Evolutionary conservation across 2,329 filamentous ascomycete species (phyloP), one percentile per base, ranked within the genome.

Genomic region (Thielaviopsis ethacetica): DNA sequence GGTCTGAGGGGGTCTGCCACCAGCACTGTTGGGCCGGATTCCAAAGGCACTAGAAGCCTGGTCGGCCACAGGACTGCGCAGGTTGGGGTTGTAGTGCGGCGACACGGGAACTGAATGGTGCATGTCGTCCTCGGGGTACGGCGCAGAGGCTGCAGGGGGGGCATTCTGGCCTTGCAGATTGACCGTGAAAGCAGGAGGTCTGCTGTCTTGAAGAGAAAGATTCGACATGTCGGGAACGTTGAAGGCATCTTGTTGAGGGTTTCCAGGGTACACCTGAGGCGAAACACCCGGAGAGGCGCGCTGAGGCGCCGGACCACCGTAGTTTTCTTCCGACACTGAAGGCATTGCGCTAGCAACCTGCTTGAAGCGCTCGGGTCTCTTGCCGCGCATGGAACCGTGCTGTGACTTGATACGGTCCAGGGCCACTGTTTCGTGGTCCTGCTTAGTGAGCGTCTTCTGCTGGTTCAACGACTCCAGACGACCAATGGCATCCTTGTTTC

Each of bases 391-490:
- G 17, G 85, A 87, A 17, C 84, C 85, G 66, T 89, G 82, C 63
- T 85, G 82, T 3, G 83, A 89, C 71, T 86, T 95, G 74, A 98
- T 97, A 57, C 86, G 82, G 56, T 82, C 85, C 63, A 98, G 82
- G 0, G 93, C 91, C 50, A 94, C 85, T 59, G 90, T 88, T 70
- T 97, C 91, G 68, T 98, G 93, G 66, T 97, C 93, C 65, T 85
- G 81, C 72, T 91, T 91, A 2, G 89, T 94, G 53, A 97, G 76
- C 3, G 87, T 87, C 70, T 88, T 88, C 59, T 88, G 86, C 65
- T 88, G 83, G 53, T 82, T 84, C 57, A 98, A 83, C 56, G 88
- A 90, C 54, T 95, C 88, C 60, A 98, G 82, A 51, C 93, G 83
- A 53, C 79, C 80, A 54, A 82, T 74, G 13, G 93, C 93, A 71